phyloP scores from a whole-genome alignment of 164 flowering plant genomes.

The Nymphaea colorata region DNA sequence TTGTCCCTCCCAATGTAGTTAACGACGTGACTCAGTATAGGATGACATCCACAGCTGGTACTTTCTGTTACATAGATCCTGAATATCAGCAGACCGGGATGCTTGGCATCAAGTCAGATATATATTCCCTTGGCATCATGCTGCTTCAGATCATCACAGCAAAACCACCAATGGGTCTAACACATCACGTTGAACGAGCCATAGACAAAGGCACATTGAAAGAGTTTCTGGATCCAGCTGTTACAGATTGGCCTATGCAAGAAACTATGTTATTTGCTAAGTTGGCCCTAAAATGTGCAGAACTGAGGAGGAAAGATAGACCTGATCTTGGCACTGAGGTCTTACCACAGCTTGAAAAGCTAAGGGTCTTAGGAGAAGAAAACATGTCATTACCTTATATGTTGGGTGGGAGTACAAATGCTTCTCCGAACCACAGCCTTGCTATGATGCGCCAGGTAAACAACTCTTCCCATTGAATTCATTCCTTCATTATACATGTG shows the following conservation, averaged over 20 bases:
- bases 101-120: slow-evolving; percentile 61
- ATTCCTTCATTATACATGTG: no score
- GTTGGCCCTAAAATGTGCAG: slow-evolving; percentile 44
- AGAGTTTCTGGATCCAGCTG: slow-evolving; percentile 43
- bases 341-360: slow-evolving; percentile 45
- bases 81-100: slow-evolving; percentile 76
- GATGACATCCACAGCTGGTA: slow-evolving; percentile 67
- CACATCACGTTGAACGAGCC: slow-evolving; percentile 43
- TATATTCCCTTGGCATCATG: slow-evolving; percentile 62
- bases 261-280: slow-evolving; percentile 42
- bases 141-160: slow-evolving; percentile 59
- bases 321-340: slow-evolving; percentile 47
- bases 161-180: slow-evolving; percentile 56
- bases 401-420: slow-evolving; percentile 3
- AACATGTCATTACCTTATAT: slow-evolving; percentile 16
- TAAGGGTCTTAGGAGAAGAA: slow-evolving; percentile 42
- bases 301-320: slow-evolving; percentile 50
- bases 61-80: slow-evolving; percentile 77
- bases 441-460: not conserved
- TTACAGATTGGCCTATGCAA: slow-evolving; percentile 57
- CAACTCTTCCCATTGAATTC: not conserved
- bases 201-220: slow-evolving; percentile 47
- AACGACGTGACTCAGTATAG: slow-evolving; percentile 53
- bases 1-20: slow-evolving; percentile 50
- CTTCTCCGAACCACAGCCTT: slow-evolving; percentile 16